Evolutionary conservation across 2,329 filamentous ascomycete species (phyloP), one percentile per base, ranked within the genome.

Genomic region (Paecilomyces variotii): DNA sequence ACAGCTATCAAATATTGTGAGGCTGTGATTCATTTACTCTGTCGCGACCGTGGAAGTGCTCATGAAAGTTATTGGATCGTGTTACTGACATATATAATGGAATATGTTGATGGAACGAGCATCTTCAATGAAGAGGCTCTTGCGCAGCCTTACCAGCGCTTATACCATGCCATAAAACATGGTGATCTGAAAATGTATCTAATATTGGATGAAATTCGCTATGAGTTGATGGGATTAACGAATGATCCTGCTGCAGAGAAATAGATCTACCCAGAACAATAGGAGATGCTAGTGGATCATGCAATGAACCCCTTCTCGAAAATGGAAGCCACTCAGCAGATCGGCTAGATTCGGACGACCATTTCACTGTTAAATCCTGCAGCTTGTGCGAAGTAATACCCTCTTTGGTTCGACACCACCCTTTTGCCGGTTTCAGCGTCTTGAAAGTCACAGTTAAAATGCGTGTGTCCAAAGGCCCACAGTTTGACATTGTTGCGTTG

Each of bases 401-500:
- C 74, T 57, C 70, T 69, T 64, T 78, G 74, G 57, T 79, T 78
- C 51, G 72, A 68, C 34, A 78, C 49, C 9, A 78, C 66, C 52
- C 71, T 65, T 49, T 72, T 76, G 12, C 66, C 66, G 4, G 62
- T 67, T 53, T 57, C 55, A 4, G 66, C 66, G 12, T 74, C 70
- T 6, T 60, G 53, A 56, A 74, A 79, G 55, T 74, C 69, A 63
- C 72, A 78, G 61, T 76, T 78, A 61, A 70, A 79, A 65, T 81
- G 79, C 11, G 78, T 81, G 62, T 81, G 78, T 1, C 79, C 78
- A 67, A 79, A 80, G 1, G 74, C 78, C 79, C 78, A 80, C 2
- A 78, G 25, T 35, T 66, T 69, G 3, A 80, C 78, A 3, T 59
- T 67, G 0, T 58, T 59, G 57, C 66, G 72, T 32, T 56, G 69